Percentiles rank a stretch among this genome's conserved stretches.
Evolutionary conservation across 805 yeast genomes (phyloP).

Genomic region (Metschnikowia vanudenii): DNA sequence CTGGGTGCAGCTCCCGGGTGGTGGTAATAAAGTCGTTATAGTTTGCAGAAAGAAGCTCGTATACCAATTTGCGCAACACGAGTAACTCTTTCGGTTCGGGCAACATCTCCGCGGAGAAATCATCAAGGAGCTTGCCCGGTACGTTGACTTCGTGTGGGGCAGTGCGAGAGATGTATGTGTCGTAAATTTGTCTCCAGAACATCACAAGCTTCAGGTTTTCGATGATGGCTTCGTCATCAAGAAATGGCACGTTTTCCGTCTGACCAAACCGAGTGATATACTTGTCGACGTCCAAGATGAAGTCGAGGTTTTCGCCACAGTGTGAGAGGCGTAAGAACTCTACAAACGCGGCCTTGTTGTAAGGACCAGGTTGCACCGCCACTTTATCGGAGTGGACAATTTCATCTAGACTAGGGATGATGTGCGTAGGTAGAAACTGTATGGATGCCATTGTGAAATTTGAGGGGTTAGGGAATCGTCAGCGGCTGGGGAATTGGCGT

Average conservation of each 20-base stretch:
- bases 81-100: conserved; percentile 21
- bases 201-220: conserved; percentile 9
- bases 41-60: conserved; percentile 32
- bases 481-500: too few relatives aligned
- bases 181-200: conserved; percentile 30
- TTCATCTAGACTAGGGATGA: conserved; percentile 24
- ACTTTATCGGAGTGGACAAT: conserved; percentile 11
- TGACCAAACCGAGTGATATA: conserved; percentile 10
- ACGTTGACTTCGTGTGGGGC: conserved; percentile 35
- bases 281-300: conserved; percentile 26
- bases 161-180: conserved; percentile 27
- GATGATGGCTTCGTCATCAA: conserved; percentile 11
- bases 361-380: conserved; percentile 17
- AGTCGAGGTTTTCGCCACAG: conserved; percentile 39
- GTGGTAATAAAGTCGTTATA: conserved; percentile 32
- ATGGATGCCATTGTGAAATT: conserved; percentile 12
- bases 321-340: conserved; percentile 30
- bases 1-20: conserved; percentile 15
- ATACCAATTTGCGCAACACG: conserved; percentile 22
- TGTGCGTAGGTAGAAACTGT: conserved; percentile 12
- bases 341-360: conserved; percentile 22
- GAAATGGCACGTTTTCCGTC: conserved; percentile 13
- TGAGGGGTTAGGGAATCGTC: too few relatives aligned
- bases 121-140: conserved; percentile 25
- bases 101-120: conserved; percentile 19